Evolutionary conservation across 2,329 filamentous ascomycete species (phyloP).

Genomic region (Plectosphaerella cucumerina): DNA sequence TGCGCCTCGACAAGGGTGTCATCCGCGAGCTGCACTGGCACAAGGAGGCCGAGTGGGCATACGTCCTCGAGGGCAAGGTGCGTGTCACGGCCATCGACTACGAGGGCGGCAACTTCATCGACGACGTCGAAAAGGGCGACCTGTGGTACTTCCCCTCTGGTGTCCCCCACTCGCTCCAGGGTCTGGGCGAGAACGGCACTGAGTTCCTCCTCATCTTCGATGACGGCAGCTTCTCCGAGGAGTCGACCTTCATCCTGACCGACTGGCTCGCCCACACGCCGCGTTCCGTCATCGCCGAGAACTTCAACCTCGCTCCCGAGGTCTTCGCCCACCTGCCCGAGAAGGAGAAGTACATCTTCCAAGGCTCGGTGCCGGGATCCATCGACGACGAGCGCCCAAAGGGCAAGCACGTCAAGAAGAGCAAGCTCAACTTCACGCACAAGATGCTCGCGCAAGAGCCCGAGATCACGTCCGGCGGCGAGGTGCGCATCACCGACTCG

Average conservation of each 20-base stretch:
- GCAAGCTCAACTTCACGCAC: conserved; percentile 66
- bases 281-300: conserved; percentile 67
- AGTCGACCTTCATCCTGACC: conserved; percentile 68
- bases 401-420: conserved; percentile 59
- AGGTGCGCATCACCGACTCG: conserved; percentile 72
- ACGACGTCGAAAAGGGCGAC: conserved; percentile 72
- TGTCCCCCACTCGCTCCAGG: conserved; percentile 67
- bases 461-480: conserved; percentile 61
- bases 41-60: conserved; percentile 76
- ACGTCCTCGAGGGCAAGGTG: conserved; percentile 66
- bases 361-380: conserved; percentile 59
- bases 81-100: conserved; percentile 71
- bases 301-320: conserved; percentile 69
- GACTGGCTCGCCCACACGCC: conserved; percentile 73
- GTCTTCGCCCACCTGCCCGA: conserved; percentile 65
- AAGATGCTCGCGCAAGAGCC: conserved; percentile 68
- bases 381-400: conserved; percentile 62
- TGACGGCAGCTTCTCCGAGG: conserved; percentile 48
- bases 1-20: conserved; percentile 68
- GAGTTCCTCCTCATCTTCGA: conserved; percentile 42
- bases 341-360: conserved; percentile 73
- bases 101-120: conserved; percentile 72
- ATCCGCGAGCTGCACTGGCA: conserved; percentile 80
- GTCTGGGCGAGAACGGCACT: conserved; percentile 18
- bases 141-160: conserved; percentile 80